Percentiles rank a stretch among this genome's conserved stretches.
Evolutionary conservation across 1,284 basidiomycete species (phyloP).

Genomic region (Apiotrichum montevideense): DNA sequence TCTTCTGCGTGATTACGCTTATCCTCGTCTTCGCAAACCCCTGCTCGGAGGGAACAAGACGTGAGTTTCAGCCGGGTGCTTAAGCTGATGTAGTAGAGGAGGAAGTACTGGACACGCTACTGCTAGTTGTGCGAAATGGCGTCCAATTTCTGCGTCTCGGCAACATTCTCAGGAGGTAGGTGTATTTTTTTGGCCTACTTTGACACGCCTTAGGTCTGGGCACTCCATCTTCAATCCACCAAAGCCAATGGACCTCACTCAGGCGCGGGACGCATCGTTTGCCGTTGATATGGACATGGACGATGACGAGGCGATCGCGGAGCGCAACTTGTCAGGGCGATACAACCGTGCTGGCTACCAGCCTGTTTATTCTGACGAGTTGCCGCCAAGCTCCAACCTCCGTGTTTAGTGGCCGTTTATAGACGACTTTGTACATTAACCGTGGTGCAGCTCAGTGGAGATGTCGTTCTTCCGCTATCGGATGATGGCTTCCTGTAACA

Average conservation of each 20-base stretch:
- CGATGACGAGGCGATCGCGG: constrained; percentile 52
- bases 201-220: constrained; percentile 60
- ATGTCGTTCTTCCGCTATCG: no score
- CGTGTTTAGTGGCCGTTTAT: not conserved
- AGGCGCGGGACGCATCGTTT: constrained; percentile 46
- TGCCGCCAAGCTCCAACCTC: not conserved
- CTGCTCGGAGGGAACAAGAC: constrained; percentile 38
- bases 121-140: constrained; percentile 81
- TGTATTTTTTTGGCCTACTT: constrained; percentile 22
- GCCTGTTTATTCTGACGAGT: constrained; percentile 26
- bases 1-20: constrained; percentile 79
- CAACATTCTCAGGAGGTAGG: constrained; percentile 81
- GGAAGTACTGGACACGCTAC: constrained; percentile 80
- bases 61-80: constrained; percentile 19
- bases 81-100: constrained; percentile 63
- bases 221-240: constrained; percentile 88
- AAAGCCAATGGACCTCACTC: constrained; percentile 79
- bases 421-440: not conserved
- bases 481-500: no score
- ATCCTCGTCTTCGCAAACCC: constrained; percentile 67
- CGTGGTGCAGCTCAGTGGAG: not conserved
- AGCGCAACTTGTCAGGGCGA: constrained; percentile 23
- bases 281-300: constrained; percentile 57
- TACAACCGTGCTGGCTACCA: constrained; percentile 18
- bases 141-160: constrained; percentile 85